Base-by-base conservation (phyloP, 1,284 basidiomycete genomes). In the Porodaedalea pini region DNA sequence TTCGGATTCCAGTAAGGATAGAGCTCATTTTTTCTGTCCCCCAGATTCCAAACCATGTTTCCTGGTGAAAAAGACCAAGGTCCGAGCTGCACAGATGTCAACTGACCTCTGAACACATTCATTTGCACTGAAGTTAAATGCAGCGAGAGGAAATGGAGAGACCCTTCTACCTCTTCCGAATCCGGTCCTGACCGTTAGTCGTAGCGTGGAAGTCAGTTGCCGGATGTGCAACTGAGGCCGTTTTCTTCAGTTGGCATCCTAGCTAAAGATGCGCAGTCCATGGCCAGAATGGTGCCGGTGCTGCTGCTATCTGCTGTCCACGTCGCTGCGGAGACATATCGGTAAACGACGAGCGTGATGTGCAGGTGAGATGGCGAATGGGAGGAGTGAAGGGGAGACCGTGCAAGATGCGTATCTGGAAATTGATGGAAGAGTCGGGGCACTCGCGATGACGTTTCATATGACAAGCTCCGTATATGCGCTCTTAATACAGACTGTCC, bases 401-500 rank as follows among this genome's bases (percentile, higher is more conserved):
- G 29, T 51, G 49, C 17, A 10, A 40, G n/a, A 21, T 8, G 29
- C 13, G 15, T 11, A 47, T 31, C 45, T 47, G 17, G 45, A 47
- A 47, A 47, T 25, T 47, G 45, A 31, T 44, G 19, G n/a, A 44
- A 44, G 13, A 41, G 17, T 19, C 21, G 17, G 19, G 13, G n/a
- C 15, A 41, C 15, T 8, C 19, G 40, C 40, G 48, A 52, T 52
- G 51, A 52, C 51, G 51, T 52, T 52, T 41, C 51, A 41, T 52
- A 52, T 52, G 51, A 52, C 37, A 47, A 31, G 27, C 5, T 45
- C 44, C n/a, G 25, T 47, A 31, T 47, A 47, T 47, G 29, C 29
- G 27, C 45, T 11, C 8, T 29, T 19, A 13, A 27, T 37, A 51
- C 17, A 11, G 8, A 27, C 25, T 48, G 8, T 13, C 15, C 11